These are phyloP conservation scores for Penicillium crustosum DNA, from an alignment of 2,329 filamentous ascomycete genomes.

Conservation along the genomic window DNA sequence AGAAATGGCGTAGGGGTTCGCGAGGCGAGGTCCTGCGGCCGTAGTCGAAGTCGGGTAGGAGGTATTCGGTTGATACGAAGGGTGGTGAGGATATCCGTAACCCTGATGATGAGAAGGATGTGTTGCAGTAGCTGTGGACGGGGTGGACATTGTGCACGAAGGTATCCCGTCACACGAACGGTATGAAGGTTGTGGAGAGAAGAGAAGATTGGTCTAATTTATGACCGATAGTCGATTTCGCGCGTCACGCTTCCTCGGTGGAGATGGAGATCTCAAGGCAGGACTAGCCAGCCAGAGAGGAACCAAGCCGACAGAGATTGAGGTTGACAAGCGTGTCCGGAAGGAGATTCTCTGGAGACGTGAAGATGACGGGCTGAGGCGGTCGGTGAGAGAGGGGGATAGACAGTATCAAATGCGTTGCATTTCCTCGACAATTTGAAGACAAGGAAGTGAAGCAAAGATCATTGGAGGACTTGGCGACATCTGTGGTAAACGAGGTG, in stretches of 20 bases:
- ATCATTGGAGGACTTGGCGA: conserved; percentile 14
- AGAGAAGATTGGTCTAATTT: conserved; percentile 17
- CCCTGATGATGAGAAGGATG: conserved; percentile 67
- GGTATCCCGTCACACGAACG: conserved; percentile 32
- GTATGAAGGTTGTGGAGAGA: conserved; percentile 15
- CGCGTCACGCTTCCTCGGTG: not conserved
- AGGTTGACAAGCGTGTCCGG: conserved; percentile 9
- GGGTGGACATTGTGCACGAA: conserved; percentile 68
- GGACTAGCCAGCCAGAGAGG: conserved; percentile 2
- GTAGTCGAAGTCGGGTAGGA: conserved; percentile 52
- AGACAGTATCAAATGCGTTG: conserved; percentile 18
- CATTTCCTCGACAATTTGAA: conserved; percentile 20
- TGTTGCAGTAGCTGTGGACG: conserved; percentile 72
- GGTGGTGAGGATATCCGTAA: conserved; percentile 61
- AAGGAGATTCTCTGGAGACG: conserved; percentile 20
- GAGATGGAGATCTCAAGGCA: conserved; percentile 1
- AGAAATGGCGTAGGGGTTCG: conserved; percentile 46
- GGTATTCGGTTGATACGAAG: conserved; percentile 54
- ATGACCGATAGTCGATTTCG: conserved; percentile 13
- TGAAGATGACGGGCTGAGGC: conserved; percentile 27
- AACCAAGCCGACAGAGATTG: conserved; percentile 5
- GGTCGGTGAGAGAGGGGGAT: conserved; percentile 15
- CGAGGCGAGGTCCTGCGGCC: conserved; percentile 42
- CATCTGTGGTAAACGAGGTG: conserved; percentile 14
- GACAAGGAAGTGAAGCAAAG: conserved; percentile 9